phyloP scores from a whole-genome alignment of 2,329 filamentous ascomycete genomes.

The Raffaelea albimanens region DNA sequence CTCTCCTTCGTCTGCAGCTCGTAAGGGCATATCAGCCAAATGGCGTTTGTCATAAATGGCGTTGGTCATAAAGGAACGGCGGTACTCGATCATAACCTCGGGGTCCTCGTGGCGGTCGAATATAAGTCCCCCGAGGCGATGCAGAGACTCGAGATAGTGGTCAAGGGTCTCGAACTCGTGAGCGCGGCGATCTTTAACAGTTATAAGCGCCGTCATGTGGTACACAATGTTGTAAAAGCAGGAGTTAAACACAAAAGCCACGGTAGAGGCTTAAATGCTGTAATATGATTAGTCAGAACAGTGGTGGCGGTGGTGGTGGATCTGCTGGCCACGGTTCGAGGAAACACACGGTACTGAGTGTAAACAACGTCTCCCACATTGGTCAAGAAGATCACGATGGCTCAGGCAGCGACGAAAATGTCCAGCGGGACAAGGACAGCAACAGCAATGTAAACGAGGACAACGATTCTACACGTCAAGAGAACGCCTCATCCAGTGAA shows the following conservation, averaged over 20 bases:
- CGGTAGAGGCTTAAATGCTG: too few species aligned
- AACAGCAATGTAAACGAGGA: neutral
- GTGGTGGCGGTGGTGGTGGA: neutral
- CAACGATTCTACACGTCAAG: neutral
- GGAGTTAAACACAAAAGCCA: conserved; percentile 24
- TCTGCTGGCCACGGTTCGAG: conserved; percentile 21
- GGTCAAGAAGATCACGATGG: neutral
- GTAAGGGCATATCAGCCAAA: conserved; percentile 23
- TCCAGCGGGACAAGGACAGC: neutral
- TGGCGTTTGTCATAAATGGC: conserved; percentile 25
- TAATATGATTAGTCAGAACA: neutral
- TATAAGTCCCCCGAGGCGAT: conserved; percentile 1
- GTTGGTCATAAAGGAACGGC: conserved; percentile 22
- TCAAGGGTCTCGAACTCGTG: conserved; percentile 23
- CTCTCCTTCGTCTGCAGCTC: conserved; percentile 23
- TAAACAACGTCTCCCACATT: neutral
- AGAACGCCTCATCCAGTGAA: neutral
- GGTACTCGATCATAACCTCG: conserved; percentile 17
- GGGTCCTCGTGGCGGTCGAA: conserved; percentile 11
- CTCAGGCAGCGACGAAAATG: neutral
- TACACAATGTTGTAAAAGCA: conserved; percentile 27
- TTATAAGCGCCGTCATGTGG: conserved; percentile 22
- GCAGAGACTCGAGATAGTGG: conserved; percentile 19
- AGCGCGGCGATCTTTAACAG: conserved; percentile 21
- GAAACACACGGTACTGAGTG: neutral